Conservation (phyloP, 2,329 filamentous ascomycete species). For the Trichoderma lentiforme region DNA sequence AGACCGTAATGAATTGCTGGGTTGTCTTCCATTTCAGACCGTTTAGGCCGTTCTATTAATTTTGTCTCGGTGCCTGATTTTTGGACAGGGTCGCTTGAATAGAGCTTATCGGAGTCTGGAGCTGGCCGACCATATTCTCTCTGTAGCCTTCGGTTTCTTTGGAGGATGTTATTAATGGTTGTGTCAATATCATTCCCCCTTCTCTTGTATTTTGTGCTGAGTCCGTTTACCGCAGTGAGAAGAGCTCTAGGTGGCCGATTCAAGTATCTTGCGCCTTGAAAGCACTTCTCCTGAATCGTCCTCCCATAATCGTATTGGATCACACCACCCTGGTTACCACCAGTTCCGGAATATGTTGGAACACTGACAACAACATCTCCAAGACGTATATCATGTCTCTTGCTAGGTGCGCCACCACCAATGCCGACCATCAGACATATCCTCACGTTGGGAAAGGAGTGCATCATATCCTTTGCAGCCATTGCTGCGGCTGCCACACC, state of each 20-base stretch:
- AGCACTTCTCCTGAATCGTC: not conserved
- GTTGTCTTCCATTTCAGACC: not conserved
- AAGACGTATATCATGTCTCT: not conserved
- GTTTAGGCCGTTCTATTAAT: fast-evolving
- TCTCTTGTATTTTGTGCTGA: not conserved
- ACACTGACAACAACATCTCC: not conserved
- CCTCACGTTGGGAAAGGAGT: not conserved
- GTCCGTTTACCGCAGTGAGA: not conserved
- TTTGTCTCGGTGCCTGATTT: not conserved
- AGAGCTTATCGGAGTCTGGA: not conserved
- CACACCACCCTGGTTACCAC: not conserved
- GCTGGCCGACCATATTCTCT: not conserved
- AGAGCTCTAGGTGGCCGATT: not conserved
- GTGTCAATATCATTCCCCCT: not conserved
- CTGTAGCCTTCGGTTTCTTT: not conserved
- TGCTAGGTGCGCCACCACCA: not conserved
- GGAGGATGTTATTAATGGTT: not conserved
- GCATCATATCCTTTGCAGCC: not conserved
- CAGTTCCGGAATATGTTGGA: fast-evolving
- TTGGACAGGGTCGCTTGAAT: not conserved
- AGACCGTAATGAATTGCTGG: not conserved
- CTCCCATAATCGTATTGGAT: not conserved
- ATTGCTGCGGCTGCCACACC: not conserved
- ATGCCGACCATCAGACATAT: not conserved
- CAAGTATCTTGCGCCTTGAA: not conserved